phyloP scores from a whole-genome alignment of 2,329 filamentous ascomycete genomes.

The Neurospora crassa region DNA sequence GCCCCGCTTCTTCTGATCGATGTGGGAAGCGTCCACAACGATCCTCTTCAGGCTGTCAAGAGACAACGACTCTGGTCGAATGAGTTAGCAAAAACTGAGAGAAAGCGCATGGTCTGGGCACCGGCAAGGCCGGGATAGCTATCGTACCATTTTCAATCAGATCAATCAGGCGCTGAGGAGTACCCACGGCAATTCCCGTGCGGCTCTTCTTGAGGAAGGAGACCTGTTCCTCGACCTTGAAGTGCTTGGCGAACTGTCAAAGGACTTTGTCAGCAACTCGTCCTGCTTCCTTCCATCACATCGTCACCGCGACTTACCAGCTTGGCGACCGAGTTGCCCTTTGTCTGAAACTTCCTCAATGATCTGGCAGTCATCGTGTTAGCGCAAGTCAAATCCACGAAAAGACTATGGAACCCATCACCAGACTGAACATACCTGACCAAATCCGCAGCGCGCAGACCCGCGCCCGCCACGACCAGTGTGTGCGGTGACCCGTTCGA shows the following conservation, averaged over 20 bases:
- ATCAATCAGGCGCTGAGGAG: constrained; percentile 72
- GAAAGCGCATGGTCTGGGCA: neutral
- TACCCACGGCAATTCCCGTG: constrained; percentile 83
- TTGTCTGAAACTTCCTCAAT: constrained; percentile 68
- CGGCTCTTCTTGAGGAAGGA: constrained; percentile 59
- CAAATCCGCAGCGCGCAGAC: constrained; percentile 76
- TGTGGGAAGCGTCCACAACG: constrained; percentile 82
- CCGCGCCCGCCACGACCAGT: constrained; percentile 76
- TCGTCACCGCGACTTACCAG: constrained; percentile 37
- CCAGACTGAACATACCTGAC: constrained; percentile 44
- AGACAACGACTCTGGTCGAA: constrained; percentile 52
- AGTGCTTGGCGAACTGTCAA: constrained; percentile 80
- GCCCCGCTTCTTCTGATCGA: constrained; percentile 89
- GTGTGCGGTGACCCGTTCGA: constrained; percentile 72
- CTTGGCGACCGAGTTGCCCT: constrained; percentile 73
- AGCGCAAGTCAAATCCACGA: neutral
- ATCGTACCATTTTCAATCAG: constrained; percentile 69
- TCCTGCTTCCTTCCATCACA: neutral
- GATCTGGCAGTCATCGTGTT: constrained; percentile 34
- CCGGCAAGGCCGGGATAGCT: too few relatives aligned
- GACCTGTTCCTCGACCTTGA: constrained; percentile 84
- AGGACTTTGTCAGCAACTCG: constrained; percentile 7
- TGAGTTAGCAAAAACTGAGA: constrained; percentile 6
- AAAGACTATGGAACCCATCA: neutral
- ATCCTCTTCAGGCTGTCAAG: constrained; percentile 65